Evolutionary conservation across 805 yeast species (phyloP).

Genomic region (Zygotorulaspora sp.): DNA sequence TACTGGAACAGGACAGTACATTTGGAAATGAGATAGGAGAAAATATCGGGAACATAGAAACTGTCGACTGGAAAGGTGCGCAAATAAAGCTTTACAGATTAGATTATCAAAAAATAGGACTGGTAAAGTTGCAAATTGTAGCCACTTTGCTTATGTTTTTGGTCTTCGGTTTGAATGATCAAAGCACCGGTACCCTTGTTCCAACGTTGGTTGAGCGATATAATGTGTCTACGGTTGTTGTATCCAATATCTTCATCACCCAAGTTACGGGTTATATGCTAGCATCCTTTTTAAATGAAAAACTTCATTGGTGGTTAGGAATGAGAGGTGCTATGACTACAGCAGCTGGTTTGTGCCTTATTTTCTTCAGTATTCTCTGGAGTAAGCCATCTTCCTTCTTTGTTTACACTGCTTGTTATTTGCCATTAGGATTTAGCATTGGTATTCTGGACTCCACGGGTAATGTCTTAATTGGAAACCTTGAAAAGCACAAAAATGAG

Average conservation of each 20-base stretch:
- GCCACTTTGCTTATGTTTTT: constrained; percentile 29
- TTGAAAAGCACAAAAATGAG: constrained; percentile 46
- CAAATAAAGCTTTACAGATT: constrained; percentile 25
- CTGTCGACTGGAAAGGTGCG: constrained; percentile 28
- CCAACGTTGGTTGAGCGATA: constrained; percentile 31
- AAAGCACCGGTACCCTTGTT: constrained; percentile 33
- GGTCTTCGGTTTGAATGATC: constrained; percentile 35
- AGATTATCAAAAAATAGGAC: constrained; percentile 24
- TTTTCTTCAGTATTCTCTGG: constrained; percentile 21
- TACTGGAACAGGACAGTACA: no score
- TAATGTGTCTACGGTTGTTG: constrained; percentile 23
- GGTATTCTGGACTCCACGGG: constrained; percentile 35
- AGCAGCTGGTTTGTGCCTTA: constrained; percentile 18
- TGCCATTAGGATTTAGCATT: constrained; percentile 35
- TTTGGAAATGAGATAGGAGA: no score
- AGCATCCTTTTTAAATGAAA: constrained; percentile 32
- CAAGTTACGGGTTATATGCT: constrained; percentile 31
- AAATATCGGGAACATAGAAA: constrained; percentile 12
- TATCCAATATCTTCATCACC: constrained; percentile 31
- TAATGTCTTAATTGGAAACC: constrained; percentile 33
- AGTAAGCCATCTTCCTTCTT: constrained; percentile 25
- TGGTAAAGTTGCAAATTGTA: constrained; percentile 29
- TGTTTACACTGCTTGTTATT: constrained; percentile 23
- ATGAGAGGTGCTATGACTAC: constrained; percentile 30
- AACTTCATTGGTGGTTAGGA: constrained; percentile 26